phyloP scores from a whole-genome alignment of 78 protist genomes.

The Ministeria vibrans region DNA sequence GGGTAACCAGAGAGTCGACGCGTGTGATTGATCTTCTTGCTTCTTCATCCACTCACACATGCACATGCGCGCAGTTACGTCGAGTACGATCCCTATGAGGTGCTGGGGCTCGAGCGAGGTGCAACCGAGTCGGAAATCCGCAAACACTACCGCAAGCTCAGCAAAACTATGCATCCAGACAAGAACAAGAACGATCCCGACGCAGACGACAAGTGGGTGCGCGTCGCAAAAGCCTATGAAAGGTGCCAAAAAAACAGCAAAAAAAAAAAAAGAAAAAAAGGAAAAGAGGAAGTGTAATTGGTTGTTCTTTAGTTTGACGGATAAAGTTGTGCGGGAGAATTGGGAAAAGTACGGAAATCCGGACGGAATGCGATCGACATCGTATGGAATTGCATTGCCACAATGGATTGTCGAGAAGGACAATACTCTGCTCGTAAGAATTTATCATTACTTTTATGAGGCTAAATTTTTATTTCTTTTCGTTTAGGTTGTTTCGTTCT shows the following conservation, averaged over 20 bases:
- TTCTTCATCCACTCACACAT: too few relatives aligned
- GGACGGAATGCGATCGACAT: conserved; percentile 52
- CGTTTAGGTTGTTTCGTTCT: background rate
- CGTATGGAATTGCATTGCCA: conserved; percentile 56
- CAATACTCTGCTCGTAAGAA: conserved; percentile 7
- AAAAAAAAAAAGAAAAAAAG: too few relatives aligned
- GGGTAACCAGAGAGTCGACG: too few relatives aligned
- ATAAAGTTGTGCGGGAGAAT: conserved; percentile 40
- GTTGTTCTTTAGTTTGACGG: background rate
- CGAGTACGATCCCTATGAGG: background rate
- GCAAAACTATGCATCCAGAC: background rate
- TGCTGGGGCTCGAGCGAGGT: background rate
- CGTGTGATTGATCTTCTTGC: too few relatives aligned
- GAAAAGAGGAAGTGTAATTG: background rate
- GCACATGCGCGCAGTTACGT: background rate
- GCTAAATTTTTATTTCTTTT: background rate
- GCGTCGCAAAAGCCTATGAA: conserved; percentile 45
- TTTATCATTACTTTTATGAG: background rate
- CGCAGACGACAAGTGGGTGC: conserved; percentile 23
- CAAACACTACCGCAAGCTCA: background rate
- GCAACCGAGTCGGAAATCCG: background rate
- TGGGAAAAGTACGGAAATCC: conserved; percentile 63
- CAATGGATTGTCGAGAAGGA: conserved; percentile 43
- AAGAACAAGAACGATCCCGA: conserved; percentile 6
- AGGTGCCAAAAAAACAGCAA: too few relatives aligned